These are phyloP conservation scores for Coleophoma cylindrospora DNA, from an alignment of 2,329 filamentous ascomycete species.

Conservation along the genomic window DNA sequence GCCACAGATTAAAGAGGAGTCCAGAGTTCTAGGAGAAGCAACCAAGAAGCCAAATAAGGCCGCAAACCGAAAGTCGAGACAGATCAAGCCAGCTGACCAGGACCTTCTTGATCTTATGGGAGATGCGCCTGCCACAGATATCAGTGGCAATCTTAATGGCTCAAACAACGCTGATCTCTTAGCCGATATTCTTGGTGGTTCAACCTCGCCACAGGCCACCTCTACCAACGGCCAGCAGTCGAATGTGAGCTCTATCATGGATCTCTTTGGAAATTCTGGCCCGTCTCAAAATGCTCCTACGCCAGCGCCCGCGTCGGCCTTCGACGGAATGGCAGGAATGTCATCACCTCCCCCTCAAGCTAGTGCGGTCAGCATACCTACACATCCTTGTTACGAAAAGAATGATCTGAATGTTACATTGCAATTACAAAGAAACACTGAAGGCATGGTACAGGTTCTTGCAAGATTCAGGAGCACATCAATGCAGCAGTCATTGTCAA, in stretches of 20 bases:
- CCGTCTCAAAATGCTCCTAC: slow-evolving; percentile 37
- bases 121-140: slow-evolving; percentile 55
- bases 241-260: slow-evolving; percentile 76
- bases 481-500: slow-evolving; percentile 58
- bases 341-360: slow-evolving; percentile 44
- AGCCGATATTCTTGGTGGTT: slow-evolving; percentile 83
- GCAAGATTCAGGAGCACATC: slow-evolving; percentile 80
- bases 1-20: slow-evolving; percentile 94
- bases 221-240: slow-evolving; percentile 50
- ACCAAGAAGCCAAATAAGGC: slow-evolving; percentile 63
- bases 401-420: slow-evolving; percentile 80
- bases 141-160: slow-evolving; percentile 37
- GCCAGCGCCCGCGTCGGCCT: slow-evolving; percentile 36
- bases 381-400: slow-evolving; percentile 75
- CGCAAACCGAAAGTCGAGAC: slow-evolving; percentile 69
- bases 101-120: slow-evolving; percentile 94
- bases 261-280: slow-evolving; percentile 63
- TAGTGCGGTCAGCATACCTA: slow-evolving; percentile 39
- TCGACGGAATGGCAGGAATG: slow-evolving; percentile 44
- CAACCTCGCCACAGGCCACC: slow-evolving; percentile 40
- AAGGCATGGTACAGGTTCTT: slow-evolving; percentile 73
- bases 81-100: slow-evolving; percentile 80
- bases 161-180: slow-evolving; percentile 55
- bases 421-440: slow-evolving; percentile 76
- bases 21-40: slow-evolving; percentile 81